phyloP scores from a whole-genome alignment of 371 early-diverging fungal species.

The Capillidium rhysosporum region DNA sequence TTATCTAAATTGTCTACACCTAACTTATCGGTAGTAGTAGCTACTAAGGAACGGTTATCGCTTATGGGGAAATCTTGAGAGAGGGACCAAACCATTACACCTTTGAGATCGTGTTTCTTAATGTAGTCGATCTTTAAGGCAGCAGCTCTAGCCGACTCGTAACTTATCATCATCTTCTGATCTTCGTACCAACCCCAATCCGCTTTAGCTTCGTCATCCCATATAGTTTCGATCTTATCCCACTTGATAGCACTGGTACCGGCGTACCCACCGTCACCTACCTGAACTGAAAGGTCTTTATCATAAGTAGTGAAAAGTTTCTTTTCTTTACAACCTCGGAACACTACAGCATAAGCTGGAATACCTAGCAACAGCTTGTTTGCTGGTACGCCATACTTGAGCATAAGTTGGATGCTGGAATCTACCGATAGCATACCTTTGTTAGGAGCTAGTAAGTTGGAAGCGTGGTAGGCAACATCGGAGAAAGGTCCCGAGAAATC shows the following conservation, averaged over 20 bases:
- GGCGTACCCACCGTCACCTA: neutral
- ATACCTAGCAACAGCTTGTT: constrained; percentile 1
- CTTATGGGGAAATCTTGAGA: constrained; percentile 11
- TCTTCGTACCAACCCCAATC: neutral
- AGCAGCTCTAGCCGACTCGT: neutral
- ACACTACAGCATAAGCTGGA: neutral
- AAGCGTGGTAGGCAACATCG: neutral
- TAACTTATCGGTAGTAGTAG: neutral
- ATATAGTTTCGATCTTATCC: neutral
- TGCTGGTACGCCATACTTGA: neutral
- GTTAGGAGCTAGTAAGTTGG: neutral
- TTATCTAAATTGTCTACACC: neutral
- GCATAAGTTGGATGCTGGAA: neutral
- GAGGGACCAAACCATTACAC: constrained; percentile 3
- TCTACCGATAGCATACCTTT: neutral
- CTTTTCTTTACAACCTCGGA: constrained; percentile 4
- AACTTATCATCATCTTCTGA: neutral
- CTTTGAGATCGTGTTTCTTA: neutral
- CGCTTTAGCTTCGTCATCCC: constrained; percentile 2
- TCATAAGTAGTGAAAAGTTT: neutral
- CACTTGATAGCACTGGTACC: neutral
- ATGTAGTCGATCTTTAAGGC: constrained; percentile 1
- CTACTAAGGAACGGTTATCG: constrained; percentile 1
- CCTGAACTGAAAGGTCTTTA: neutral
- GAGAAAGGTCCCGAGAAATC: constrained; percentile 1